A percentile compares a stretch with the other conserved stretches of the same genome.
Conservation (phyloP, 176 grass and related monocot genomes). For the Oryza rufipogon region DNA sequence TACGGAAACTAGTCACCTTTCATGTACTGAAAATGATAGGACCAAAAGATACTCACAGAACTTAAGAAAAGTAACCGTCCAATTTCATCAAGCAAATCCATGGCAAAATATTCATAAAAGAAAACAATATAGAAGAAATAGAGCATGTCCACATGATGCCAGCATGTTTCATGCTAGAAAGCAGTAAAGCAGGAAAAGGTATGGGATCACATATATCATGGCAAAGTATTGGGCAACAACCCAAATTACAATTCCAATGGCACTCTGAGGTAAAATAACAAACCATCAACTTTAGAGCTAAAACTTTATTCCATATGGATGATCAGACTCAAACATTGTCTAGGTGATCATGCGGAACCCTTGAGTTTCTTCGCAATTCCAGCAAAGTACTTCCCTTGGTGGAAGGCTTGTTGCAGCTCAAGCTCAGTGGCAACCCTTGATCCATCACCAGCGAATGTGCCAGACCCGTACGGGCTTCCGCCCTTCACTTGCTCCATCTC, state of each 20-base stretch:
- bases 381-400: conserved; percentile 79
- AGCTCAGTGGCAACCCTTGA: conserved; percentile 62
- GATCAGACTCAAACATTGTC: not conserved
- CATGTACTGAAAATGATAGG: not conserved
- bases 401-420: conserved; percentile 74
- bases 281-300: not conserved
- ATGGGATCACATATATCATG: not conserved
- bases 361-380: conserved; percentile 78
- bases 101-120: not conserved
- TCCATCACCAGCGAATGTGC: conserved; percentile 72
- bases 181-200: not conserved
- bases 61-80: not conserved
- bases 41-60: not conserved
- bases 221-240: not conserved
- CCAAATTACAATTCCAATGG: not conserved
- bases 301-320: conserved; percentile 5
- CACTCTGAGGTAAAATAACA: not conserved
- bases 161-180: too few relatives aligned
- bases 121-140: not conserved
- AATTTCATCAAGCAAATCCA: not conserved
- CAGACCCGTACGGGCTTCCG: conserved; percentile 68
- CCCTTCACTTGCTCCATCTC: conserved; percentile 69
- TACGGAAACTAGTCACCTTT: not conserved
- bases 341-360: conserved; percentile 42
- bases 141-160: not conserved